Evolutionary conservation across 2,329 filamentous ascomycete genomes (phyloP).

Genomic region (Phoma sp.): DNA sequence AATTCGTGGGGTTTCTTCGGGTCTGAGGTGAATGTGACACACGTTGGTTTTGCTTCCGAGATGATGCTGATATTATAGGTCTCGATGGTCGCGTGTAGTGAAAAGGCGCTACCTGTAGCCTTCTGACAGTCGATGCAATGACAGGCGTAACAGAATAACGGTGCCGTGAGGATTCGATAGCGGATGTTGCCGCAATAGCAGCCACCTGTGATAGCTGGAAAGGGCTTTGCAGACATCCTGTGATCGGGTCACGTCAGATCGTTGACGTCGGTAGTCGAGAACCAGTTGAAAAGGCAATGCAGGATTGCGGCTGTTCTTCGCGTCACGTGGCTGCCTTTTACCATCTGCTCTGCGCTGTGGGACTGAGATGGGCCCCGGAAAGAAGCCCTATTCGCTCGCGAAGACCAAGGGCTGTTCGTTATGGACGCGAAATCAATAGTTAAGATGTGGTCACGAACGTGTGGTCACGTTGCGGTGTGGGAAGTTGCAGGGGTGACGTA

Average conservation of each 20-base stretch:
- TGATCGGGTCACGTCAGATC: background rate
- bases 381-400: too few species aligned
- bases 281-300: too few species aligned
- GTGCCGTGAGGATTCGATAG: constrained; percentile 36
- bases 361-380: too few species aligned
- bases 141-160: constrained; percentile 40
- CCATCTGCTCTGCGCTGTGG: too few species aligned
- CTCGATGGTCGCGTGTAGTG: constrained; percentile 32
- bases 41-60: constrained; percentile 19
- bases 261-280: too few species aligned
- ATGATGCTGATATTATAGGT: constrained; percentile 27
- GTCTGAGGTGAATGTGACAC: background rate
- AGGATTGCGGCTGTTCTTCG: too few species aligned
- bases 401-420: too few species aligned
- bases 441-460: too few species aligned
- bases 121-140: constrained; percentile 41
- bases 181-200: constrained; percentile 33
- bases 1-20: background rate
- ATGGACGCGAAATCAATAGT: too few species aligned
- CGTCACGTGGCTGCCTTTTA: too few species aligned
- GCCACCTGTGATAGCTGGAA: constrained; percentile 38
- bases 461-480: too few species aligned
- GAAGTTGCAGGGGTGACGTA: too few species aligned
- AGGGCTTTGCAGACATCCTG: constrained; percentile 24
- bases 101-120: constrained; percentile 32